phyloP scores from a whole-genome alignment of 1,284 basidiomycete species.

The Moniliophthora roreri region DNA sequence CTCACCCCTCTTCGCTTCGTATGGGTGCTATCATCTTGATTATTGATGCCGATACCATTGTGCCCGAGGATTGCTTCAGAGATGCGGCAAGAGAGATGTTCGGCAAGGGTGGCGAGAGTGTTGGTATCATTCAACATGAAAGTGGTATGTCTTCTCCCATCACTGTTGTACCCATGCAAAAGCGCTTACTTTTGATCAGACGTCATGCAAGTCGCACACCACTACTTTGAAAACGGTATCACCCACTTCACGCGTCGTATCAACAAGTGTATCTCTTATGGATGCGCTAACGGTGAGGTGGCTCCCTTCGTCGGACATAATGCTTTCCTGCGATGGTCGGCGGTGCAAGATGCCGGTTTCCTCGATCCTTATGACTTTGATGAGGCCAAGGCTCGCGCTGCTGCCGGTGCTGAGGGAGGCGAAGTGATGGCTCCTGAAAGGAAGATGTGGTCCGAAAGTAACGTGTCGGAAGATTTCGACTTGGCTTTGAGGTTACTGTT shows the following conservation, averaged over 20 bases:
- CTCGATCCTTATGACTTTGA: constrained; percentile 59
- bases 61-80: constrained; percentile 83
- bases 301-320: constrained; percentile 90
- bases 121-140: constrained; percentile 84
- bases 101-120: constrained; percentile 55
- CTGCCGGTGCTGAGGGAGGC: not conserved
- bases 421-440: constrained; percentile 23
- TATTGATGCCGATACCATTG: constrained; percentile 81
- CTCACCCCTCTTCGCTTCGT: constrained; percentile 56
- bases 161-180: not conserved
- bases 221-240: constrained; percentile 86
- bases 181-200: not conserved
- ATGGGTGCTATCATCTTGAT: constrained; percentile 69
- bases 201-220: constrained; percentile 72
- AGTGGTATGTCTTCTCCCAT: constrained; percentile 45
- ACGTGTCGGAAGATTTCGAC: constrained; percentile 85
- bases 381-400: not conserved
- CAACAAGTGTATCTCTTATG: constrained; percentile 42
- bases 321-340: constrained; percentile 83
- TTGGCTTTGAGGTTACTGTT: constrained; percentile 55
- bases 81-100: constrained; percentile 80
- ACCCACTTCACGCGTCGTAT: constrained; percentile 78
- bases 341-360: constrained; percentile 78
- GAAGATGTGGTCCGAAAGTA: constrained; percentile 84
- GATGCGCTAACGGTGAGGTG: constrained; percentile 31